Base-by-base conservation (phyloP, 1,284 basidiomycete genomes). In the Malassezia yamatoensis region DNA sequence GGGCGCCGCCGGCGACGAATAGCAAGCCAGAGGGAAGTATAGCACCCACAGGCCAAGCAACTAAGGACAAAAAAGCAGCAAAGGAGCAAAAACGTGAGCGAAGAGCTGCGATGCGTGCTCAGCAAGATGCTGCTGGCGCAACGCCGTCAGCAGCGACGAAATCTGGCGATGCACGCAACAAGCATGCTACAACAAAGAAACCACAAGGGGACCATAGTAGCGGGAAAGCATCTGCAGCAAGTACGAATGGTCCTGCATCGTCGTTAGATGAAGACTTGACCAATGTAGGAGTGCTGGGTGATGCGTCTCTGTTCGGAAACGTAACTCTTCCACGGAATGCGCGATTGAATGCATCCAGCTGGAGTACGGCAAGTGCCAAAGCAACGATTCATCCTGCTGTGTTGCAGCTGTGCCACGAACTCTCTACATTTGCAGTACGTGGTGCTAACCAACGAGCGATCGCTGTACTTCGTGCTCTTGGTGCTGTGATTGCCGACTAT, bases 401-500 rank as follows among this genome's bases (percentile, higher is more conserved):
- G 45, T 47, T 72, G 5, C 55, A 51, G 16, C 58, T 72, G 13
- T 60, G 63, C 33, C 59, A 66, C 16, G 65, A 70, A 43, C 60
- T 74, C 8, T 60, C 70, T n/a, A 60, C 64, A 21, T 66, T 66
- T 59, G 62, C 60, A 40, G 58, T 74, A 42, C 65, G 68, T 39
- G 68, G 72, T 18, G 69, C 72, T 18, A 67, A 71, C 42, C 58
- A 68, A 13, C 64, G 70, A 10, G 68, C 69, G 29, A 70, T 72
- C 20, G 69, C 69, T 8, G 63, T 71, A 4, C 63, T 74, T 0
- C 60, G 51, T 1, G 72, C 72, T 1, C 62, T 74, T 49, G 62
- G 62, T 20, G 65, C 70, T 33, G 68, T 74, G 43, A 66, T 74
- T 16, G 53, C 59, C n/a, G 72, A 74, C 58, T 74, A 74, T 59